These are phyloP conservation scores for Stenogyne calaminthoides DNA, from an alignment of 305 asterid genomes.

Conservation along the genomic window DNA sequence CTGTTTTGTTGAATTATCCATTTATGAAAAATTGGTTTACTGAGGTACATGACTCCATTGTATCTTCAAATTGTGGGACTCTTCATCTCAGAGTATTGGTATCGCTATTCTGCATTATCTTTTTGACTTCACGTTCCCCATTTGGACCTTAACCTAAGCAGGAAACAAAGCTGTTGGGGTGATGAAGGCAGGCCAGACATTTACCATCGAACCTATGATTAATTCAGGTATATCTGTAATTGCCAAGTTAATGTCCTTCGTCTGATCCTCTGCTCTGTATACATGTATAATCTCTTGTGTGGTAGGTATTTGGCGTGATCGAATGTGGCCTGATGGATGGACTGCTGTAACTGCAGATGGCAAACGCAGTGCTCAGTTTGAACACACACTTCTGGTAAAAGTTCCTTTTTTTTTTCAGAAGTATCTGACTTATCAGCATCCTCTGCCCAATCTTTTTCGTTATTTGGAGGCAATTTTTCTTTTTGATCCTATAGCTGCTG, in stretches of 20 bases:
- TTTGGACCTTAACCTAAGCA: slow-evolving; percentile 62
- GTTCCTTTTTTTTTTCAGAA: not conserved
- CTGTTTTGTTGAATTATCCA: slow-evolving; percentile 12
- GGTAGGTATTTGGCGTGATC: slow-evolving; percentile 93
- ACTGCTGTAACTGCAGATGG: slow-evolving; percentile 95
- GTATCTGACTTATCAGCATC: not conserved
- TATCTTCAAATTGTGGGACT: not conserved
- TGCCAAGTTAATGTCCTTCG: not conserved
- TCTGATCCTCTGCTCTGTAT: not conserved
- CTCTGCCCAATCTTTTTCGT: not conserved
- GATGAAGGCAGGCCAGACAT: slow-evolving; percentile 97
- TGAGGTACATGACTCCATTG: not conserved
- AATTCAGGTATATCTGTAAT: slow-evolving; percentile 56
- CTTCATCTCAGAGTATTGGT: not conserved
- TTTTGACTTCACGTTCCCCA: slow-evolving; percentile 19
- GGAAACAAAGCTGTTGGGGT: slow-evolving; percentile 98
- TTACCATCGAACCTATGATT: slow-evolving; percentile 97
- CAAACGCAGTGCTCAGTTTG: slow-evolving; percentile 95
- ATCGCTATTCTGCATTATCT: not conserved
- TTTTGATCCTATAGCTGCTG: too few species aligned
- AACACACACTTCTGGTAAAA: slow-evolving; percentile 88
- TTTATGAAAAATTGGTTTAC: not conserved
- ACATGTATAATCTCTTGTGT: slow-evolving; percentile 20
- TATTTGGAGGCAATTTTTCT: too few species aligned
- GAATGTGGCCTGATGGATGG: slow-evolving; percentile 99